Percentiles rank a stretch among this genome's conserved stretches.
Evolutionary conservation across 306 rosid genomes (phyloP).

Genomic region (Lagenaria siceraria): DNA sequence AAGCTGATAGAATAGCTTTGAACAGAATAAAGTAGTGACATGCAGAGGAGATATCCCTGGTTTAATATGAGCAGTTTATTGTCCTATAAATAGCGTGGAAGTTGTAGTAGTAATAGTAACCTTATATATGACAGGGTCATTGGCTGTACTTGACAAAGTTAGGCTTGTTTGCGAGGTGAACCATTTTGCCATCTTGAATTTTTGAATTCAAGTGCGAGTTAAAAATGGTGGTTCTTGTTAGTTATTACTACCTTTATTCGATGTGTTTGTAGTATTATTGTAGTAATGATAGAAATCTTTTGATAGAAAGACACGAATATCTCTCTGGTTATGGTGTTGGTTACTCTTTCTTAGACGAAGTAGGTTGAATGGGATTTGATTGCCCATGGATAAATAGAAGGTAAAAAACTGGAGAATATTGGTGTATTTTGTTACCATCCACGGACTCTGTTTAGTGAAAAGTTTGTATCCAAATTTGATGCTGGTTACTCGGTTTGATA

Average conservation of each 20-base stretch:
- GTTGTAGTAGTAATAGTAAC: neutral
- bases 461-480: too few species aligned
- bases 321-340: neutral
- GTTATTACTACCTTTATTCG: neutral
- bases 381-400: neutral
- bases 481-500: too few species aligned
- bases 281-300: neutral
- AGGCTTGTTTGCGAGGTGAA: neutral
- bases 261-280: neutral
- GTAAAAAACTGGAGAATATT: neutral
- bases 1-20: constrained; percentile 46
- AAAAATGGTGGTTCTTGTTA: neutral
- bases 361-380: neutral
- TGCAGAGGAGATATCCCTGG: neutral
- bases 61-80: neutral
- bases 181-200: neutral
- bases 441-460: too few species aligned
- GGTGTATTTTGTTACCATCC: neutral
- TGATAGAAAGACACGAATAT: neutral
- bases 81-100: neutral
- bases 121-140: neutral
- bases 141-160: neutral
- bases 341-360: neutral
- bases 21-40: constrained; percentile 36
- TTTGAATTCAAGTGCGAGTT: neutral